Percentiles rank a stretch among this genome's conserved stretches.
phyloP scores from a whole-genome alignment of 164 flowering plant species.

The Cinnamomum chago region DNA sequence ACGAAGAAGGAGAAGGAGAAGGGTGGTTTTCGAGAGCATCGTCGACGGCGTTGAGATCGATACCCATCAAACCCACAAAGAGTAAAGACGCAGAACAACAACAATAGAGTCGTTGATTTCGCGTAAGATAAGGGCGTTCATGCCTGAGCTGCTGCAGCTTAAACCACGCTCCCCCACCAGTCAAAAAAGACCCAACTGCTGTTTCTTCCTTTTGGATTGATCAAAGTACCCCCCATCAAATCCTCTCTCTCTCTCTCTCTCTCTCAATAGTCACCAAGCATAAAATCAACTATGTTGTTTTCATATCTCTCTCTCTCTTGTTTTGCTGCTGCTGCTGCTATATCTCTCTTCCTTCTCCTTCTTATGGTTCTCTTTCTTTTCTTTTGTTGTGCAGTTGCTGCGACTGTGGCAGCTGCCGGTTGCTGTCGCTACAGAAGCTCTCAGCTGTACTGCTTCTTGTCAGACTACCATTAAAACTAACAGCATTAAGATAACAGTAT shows the following conservation, averaged over 20 bases:
- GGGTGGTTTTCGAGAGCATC: conserved; percentile 36
- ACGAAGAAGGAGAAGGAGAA: conserved; percentile 2
- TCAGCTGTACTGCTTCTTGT: background rate
- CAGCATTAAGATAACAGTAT: background rate
- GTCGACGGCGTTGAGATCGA: conserved; percentile 61
- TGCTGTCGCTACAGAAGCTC: background rate
- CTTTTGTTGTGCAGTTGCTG: conserved; percentile 6
- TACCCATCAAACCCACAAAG: conserved; percentile 31
- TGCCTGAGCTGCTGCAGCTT: conserved; percentile 14
- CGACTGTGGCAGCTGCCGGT: conserved; percentile 4
- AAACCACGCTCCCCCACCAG: conserved; percentile 1
- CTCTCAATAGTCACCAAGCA: background rate
- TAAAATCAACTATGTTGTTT: too few species aligned
- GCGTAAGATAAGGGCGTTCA: conserved; percentile 9
- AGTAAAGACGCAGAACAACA: conserved; percentile 19
- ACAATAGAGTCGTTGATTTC: conserved; percentile 21
- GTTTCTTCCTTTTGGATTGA: background rate
- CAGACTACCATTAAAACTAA: background rate
- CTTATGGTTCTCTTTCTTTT: background rate
- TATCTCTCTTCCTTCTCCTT: background rate
- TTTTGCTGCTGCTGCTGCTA: background rate
- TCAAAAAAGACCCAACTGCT: background rate
- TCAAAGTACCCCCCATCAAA: background rate
- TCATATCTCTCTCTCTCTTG: background rate
- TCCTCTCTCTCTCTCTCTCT: background rate